phyloP scores from a whole-genome alignment of 352 stramenopile species.

The Thraustochytrium sp. region DNA sequence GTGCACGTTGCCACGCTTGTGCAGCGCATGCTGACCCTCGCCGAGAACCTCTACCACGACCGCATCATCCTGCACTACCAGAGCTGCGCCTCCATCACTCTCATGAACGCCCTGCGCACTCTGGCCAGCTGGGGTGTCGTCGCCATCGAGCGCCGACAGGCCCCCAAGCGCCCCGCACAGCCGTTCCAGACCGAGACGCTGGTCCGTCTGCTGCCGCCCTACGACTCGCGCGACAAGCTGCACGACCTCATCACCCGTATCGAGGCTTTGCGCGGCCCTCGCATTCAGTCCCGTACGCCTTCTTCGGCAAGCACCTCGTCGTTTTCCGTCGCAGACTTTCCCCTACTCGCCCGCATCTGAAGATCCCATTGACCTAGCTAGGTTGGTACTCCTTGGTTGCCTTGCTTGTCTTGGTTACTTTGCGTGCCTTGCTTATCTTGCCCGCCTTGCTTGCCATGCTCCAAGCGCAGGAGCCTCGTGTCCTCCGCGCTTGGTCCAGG shows the following conservation, averaged over 20 bases:
- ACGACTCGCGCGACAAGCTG: neutral
- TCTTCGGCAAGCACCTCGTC: neutral
- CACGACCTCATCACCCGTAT: neutral
- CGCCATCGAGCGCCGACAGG: constrained; percentile 48
- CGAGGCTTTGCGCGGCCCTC: neutral
- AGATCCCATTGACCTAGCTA: neutral
- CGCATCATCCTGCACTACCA: constrained; percentile 74
- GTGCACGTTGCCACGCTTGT: neutral
- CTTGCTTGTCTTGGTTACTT: too few species aligned
- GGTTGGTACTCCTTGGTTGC: neutral
- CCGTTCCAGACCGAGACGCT: neutral
- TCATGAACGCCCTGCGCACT: constrained; percentile 66
- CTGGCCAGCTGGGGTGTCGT: constrained; percentile 66
- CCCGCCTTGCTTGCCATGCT: too few species aligned
- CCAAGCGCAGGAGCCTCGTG: too few species aligned
- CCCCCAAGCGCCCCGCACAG: neutral
- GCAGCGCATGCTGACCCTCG: constrained; percentile 16
- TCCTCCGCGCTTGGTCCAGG: too few species aligned
- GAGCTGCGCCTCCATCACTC: constrained; percentile 70
- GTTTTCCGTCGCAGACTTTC: constrained; percentile 19
- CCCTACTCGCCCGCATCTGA: constrained; percentile 17
- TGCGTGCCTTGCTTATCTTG: too few species aligned
- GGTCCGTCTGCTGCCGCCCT: neutral
- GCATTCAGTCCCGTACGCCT: neutral
- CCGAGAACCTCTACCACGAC: constrained; percentile 69